Conservation (phyloP, 2,329 filamentous ascomycete genomes). For the Trichoderma sp. region DNA sequence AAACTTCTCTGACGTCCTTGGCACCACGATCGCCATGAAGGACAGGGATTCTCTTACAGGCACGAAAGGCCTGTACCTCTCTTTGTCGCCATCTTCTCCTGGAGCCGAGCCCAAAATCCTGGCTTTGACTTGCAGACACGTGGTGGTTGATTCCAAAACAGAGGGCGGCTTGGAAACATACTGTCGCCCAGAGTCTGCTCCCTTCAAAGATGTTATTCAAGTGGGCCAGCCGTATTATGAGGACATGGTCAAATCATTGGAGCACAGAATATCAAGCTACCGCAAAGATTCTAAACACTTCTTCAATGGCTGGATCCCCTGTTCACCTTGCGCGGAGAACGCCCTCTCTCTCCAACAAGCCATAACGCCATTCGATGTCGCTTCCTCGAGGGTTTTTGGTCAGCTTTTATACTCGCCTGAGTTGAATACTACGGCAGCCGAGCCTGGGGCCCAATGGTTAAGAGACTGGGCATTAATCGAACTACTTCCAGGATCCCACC, state of each 20-base stretch:
- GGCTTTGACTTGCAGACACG: constrained; percentile 5
- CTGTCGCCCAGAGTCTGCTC: not conserved
- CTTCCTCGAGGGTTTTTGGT: not conserved
- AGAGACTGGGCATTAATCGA: not conserved
- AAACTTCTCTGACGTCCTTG: not conserved
- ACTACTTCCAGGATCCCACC: not conserved
- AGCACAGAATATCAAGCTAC: not conserved
- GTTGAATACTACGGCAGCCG: not conserved
- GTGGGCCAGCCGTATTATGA: constrained; percentile 2
- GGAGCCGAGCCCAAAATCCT: not conserved
- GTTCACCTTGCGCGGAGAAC: not conserved
- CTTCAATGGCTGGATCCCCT: not conserved
- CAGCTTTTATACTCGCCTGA: not conserved
- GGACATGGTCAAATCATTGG: not conserved
- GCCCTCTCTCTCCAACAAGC: not conserved
- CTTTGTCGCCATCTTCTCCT: not conserved
- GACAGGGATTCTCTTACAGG: not conserved
- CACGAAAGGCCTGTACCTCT: constrained; percentile 9
- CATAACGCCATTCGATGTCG: not conserved
- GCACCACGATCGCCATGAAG: not conserved
- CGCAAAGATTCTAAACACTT: not conserved
- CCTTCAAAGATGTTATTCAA: not conserved
- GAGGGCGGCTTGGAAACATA: not conserved
- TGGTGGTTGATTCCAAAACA: not conserved
- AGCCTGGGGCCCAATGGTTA: not conserved